These are phyloP conservation scores for Ampelocalamus luodianensis DNA, from an alignment of 176 grass and related monocot species.

Conservation along the genomic window DNA sequence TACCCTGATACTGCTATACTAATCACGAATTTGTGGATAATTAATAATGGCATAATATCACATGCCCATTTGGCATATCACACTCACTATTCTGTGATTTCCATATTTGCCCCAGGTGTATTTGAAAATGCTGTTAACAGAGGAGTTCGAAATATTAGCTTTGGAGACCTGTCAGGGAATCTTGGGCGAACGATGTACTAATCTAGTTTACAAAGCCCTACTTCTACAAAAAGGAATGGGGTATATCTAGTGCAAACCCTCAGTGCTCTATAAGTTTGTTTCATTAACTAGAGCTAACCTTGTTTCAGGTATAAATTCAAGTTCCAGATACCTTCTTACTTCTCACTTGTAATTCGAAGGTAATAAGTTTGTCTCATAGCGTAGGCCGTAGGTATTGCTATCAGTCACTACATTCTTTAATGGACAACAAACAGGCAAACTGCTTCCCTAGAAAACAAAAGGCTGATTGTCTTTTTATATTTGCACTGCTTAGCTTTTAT, in stretches of 20 bases:
- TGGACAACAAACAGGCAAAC: background rate
- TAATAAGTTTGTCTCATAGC: conserved; percentile 38
- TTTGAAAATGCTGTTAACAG: conserved; percentile 97
- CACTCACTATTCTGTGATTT: conserved; percentile 19
- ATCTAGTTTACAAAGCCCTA: conserved; percentile 35
- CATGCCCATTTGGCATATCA: conserved; percentile 16
- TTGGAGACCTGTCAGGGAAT: conserved; percentile 95
- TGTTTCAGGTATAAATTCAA: conserved; percentile 96
- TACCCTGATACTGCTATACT: background rate
- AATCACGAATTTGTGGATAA: background rate
- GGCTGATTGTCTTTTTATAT: background rate
- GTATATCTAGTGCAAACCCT: background rate
- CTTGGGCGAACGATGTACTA: conserved; percentile 92
- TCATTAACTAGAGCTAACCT: conserved; percentile 37
- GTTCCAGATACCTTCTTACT: conserved; percentile 97
- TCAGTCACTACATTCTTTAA: conserved; percentile 5
- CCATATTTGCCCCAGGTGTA: conserved; percentile 66
- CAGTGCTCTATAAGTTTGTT: background rate
- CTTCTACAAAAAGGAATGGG: background rate
- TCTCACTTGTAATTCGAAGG: conserved; percentile 98
- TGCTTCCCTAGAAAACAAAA: conserved; percentile 17
- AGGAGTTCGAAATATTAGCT: conserved; percentile 97
- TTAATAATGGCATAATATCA: conserved; percentile 7
- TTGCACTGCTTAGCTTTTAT: conserved; percentile 10
- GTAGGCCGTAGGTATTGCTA: background rate